Evolutionary conservation across 2,329 filamentous ascomycete species (phyloP).

Genomic region (Chaetoscypha palmicola): DNA sequence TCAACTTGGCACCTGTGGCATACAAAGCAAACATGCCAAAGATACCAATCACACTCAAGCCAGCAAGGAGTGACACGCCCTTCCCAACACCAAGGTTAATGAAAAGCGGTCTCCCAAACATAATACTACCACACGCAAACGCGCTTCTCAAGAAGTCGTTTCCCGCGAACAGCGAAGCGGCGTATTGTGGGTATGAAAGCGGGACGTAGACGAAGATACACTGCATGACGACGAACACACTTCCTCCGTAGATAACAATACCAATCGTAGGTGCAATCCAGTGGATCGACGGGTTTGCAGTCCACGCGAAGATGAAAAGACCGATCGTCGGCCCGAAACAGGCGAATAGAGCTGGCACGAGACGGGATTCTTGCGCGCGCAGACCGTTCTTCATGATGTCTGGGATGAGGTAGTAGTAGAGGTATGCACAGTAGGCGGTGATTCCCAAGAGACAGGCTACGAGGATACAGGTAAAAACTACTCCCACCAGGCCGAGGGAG

Average conservation of each 20-base stretch:
- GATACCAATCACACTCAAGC: slow-evolving; percentile 45
- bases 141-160: slow-evolving; percentile 54
- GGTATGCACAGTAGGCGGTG: slow-evolving; percentile 42
- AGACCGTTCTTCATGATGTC: slow-evolving; percentile 43
- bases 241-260: slow-evolving; percentile 46
- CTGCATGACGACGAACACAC: slow-evolving; percentile 50
- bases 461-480: slow-evolving; percentile 54
- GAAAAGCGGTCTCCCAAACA: slow-evolving; percentile 55
- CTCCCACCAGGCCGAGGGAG: slow-evolving; percentile 48
- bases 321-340: slow-evolving; percentile 48
- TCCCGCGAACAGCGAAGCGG: slow-evolving; percentile 51
- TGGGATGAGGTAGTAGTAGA: slow-evolving; percentile 45
- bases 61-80: slow-evolving; percentile 51
- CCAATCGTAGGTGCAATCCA: slow-evolving; percentile 53
- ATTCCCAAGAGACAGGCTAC: slow-evolving; percentile 50
- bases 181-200: slow-evolving; percentile 48
- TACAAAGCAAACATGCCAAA: slow-evolving; percentile 37
- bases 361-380: slow-evolving; percentile 45
- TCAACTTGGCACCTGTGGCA: slow-evolving; percentile 15
- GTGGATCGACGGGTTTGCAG: slow-evolving; percentile 42
- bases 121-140: slow-evolving; percentile 51
- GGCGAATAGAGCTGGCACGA: slow-evolving; percentile 48
- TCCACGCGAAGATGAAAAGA: slow-evolving; percentile 57
- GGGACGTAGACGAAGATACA: slow-evolving; percentile 55
- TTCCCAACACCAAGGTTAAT: slow-evolving; percentile 50